Evolutionary conservation across 352 stramenopile species (phyloP).

Genomic region (Phytophthora gonapodyides): DNA sequence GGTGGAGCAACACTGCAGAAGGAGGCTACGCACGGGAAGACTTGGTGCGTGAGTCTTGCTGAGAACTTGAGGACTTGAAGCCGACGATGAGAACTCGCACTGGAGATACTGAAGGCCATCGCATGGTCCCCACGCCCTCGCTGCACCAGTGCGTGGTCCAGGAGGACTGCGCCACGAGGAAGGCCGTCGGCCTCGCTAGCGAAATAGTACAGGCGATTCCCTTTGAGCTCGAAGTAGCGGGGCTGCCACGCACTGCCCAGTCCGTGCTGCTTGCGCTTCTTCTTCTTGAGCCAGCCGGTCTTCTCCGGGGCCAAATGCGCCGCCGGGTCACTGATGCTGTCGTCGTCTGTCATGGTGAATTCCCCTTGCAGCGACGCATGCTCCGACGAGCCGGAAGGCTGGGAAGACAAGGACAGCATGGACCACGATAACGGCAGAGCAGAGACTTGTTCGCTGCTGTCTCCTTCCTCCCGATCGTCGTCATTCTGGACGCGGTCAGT

Average conservation of each 20-base stretch:
- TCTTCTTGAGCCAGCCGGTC: constrained; percentile 82
- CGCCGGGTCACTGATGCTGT: constrained; percentile 20
- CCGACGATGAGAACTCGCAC: constrained; percentile 53
- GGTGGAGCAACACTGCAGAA: not conserved
- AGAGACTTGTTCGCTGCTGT: constrained; percentile 41
- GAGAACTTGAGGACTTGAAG: constrained; percentile 79
- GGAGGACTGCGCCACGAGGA: constrained; percentile 65
- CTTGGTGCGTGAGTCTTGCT: constrained; percentile 67
- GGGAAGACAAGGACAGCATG: constrained; percentile 66
- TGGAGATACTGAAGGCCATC: constrained; percentile 75
- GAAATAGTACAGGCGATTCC: constrained; percentile 83
- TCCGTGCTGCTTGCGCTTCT: constrained; percentile 77
- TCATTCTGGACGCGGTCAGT: constrained; percentile 17
- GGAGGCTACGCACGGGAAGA: constrained; percentile 45
- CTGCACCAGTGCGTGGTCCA: constrained; percentile 73
- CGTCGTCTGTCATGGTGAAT: constrained; percentile 24
- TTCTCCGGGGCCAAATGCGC: constrained; percentile 53
- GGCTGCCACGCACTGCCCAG: constrained; percentile 70
- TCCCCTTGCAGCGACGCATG: constrained; percentile 33
- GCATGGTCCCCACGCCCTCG: constrained; percentile 62
- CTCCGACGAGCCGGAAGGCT: constrained; percentile 38
- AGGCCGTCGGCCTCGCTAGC: constrained; percentile 73
- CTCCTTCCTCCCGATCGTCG: constrained; percentile 32
- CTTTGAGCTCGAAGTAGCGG: constrained; percentile 84
- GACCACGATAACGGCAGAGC: constrained; percentile 58